phyloP scores from a whole-genome alignment of 2,329 filamentous ascomycete genomes.

The Cladosporium sphaerospermum region DNA sequence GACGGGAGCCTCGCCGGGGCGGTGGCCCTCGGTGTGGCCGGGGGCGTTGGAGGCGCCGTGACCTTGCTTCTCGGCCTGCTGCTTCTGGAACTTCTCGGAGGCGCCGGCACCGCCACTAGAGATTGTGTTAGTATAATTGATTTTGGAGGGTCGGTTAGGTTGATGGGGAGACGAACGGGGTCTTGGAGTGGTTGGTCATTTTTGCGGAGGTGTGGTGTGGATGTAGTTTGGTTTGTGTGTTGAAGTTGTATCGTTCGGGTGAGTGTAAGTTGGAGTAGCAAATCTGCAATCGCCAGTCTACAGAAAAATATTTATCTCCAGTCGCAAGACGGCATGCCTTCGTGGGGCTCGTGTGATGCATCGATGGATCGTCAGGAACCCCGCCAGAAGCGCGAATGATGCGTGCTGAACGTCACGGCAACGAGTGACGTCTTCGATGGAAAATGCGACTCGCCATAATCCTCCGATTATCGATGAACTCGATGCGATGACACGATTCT shows the following conservation, averaged over 20 bases:
- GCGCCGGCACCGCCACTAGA: conserved; percentile 14
- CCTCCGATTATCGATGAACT: too few species aligned
- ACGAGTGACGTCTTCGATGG: not conserved
- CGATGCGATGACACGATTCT: too few species aligned
- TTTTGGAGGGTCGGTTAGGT: not conserved
- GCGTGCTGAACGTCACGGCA: not conserved
- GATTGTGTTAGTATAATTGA: not conserved
- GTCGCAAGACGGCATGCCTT: not conserved
- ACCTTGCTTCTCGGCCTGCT: conserved; percentile 30
- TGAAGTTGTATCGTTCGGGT: not conserved
- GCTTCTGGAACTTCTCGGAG: conserved; percentile 31
- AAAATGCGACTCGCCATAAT: too few species aligned
- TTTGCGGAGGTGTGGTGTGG: not conserved
- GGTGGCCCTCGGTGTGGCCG: conserved; percentile 23
- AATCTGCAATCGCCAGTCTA: not conserved
- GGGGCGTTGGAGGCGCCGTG: conserved; percentile 29
- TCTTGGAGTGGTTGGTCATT: not conserved
- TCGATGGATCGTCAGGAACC: not conserved
- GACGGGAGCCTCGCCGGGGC: conserved; percentile 28
- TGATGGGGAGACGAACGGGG: not conserved
- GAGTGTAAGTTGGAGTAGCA: not conserved
- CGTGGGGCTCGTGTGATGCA: not conserved
- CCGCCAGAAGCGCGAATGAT: not conserved
- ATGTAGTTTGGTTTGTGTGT: not conserved
- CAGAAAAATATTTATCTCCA: not conserved